phyloP scores from a whole-genome alignment of 225 moss, liverwort and hornwort genomes.

The Bryoerythrophyllum caledonicum region DNA sequence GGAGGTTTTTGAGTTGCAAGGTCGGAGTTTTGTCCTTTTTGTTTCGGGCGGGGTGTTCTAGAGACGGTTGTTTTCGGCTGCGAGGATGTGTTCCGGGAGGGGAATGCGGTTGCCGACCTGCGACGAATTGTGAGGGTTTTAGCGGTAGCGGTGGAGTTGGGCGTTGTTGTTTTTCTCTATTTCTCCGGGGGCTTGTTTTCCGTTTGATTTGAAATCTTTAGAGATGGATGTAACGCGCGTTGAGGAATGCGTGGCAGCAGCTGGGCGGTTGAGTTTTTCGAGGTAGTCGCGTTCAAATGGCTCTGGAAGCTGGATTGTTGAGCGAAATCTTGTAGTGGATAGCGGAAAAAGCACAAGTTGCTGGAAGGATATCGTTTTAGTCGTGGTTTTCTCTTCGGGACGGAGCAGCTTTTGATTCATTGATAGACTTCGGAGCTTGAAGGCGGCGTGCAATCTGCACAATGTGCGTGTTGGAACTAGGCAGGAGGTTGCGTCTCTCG shows the following conservation, averaged over 20 bases:
- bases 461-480: slow-evolving; percentile 18
- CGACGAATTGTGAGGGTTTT: slow-evolving; percentile 11
- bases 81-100: neutral
- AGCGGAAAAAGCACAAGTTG: neutral
- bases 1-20: neutral
- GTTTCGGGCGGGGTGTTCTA: too few species aligned
- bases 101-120: slow-evolving; percentile 1
- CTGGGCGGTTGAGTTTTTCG: neutral
- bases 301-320: neutral
- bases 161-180: neutral
- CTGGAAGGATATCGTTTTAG: neutral
- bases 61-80: too few species aligned
- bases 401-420: neutral
- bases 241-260: slow-evolving; percentile 2
- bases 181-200: neutral
- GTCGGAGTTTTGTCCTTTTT: neutral
- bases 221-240: neutral
- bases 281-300: neutral
- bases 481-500: neutral
- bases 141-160: neutral
- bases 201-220: neutral
- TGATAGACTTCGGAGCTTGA: neutral
- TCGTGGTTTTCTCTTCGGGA: neutral
- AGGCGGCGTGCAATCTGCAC: slow-evolving; percentile 15
- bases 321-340: slow-evolving; percentile 13